Evolutionary conservation across 2,329 filamentous ascomycete genomes (phyloP).

Genomic region (Fusarium papillatum): DNA sequence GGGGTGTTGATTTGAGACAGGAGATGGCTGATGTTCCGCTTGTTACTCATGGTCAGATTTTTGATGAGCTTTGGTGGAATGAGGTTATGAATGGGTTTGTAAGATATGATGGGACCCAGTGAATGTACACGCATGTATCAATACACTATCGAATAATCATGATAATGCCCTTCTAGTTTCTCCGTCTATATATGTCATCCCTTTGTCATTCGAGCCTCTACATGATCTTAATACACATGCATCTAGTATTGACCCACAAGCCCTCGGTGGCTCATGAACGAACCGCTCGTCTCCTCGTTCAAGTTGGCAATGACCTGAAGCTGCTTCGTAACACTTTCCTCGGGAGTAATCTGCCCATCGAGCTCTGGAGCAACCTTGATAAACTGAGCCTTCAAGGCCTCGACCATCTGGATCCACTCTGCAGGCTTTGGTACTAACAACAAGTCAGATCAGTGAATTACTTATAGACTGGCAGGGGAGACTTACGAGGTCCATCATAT

Average conservation of each 20-base stretch:
- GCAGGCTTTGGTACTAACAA: not conserved
- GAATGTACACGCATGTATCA: not conserved
- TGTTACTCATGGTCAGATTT: not conserved
- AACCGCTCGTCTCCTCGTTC: not conserved
- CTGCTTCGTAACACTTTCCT: not conserved
- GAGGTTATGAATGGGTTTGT: not conserved
- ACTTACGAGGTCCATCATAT: conserved; percentile 1
- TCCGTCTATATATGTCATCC: not conserved
- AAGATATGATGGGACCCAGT: not conserved
- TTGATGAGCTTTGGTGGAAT: not conserved
- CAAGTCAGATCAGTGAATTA: not conserved
- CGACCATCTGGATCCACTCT: not conserved
- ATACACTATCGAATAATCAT: not conserved
- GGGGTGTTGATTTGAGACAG: not conserved
- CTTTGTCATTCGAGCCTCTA: not conserved
- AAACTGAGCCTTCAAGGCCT: not conserved
- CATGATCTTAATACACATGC: not conserved
- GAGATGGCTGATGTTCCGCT: not conserved
- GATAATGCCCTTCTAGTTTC: not conserved
- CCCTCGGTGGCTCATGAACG: not conserved
- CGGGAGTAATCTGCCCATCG: not conserved
- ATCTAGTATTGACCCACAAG: not conserved
- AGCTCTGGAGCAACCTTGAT: not conserved
- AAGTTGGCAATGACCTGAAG: not conserved
- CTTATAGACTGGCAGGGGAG: not conserved